These are phyloP conservation scores for Starmerella floricola DNA, from an alignment of 805 yeast genomes.

Conservation along the genomic window DNA sequence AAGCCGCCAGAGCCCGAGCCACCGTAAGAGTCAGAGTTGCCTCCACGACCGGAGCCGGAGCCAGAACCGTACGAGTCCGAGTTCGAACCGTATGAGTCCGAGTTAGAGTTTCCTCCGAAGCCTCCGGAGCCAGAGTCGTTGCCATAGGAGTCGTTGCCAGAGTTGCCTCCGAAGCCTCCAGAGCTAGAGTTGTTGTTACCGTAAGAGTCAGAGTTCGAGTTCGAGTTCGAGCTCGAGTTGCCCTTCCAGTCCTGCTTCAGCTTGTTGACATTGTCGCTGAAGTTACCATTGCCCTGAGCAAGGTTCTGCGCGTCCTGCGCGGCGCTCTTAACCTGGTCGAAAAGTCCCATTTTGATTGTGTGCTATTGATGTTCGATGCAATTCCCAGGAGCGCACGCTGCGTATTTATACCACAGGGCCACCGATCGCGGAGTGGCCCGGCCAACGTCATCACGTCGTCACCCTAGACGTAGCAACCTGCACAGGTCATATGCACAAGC, in stretches of 20 bases:
- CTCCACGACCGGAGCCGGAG: conserved; percentile 13
- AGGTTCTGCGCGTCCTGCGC: conserved; percentile 15
- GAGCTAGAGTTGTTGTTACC: too few relatives aligned
- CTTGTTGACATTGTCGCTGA: conserved; percentile 15
- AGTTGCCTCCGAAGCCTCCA: too few relatives aligned
- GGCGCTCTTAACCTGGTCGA: conserved; percentile 15
- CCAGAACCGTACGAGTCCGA: conserved; percentile 22
- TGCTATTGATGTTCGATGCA: too few relatives aligned
- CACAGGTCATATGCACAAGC: too few relatives aligned
- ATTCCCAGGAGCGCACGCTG: too few relatives aligned
- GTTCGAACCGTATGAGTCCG: conserved; percentile 12
- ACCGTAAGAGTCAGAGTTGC: conserved; percentile 23
- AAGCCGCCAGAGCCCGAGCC: conserved; percentile 1
- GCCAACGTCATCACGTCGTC: too few relatives aligned
- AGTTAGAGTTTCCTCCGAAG: conserved; percentile 13
- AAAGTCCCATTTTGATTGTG: conserved; percentile 19
- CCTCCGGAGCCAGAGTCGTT: conserved; percentile 27
- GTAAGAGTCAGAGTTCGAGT: conserved; percentile 28
- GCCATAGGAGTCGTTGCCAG: conserved; percentile 14
- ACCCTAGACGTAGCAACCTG: too few relatives aligned
- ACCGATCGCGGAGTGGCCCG: too few relatives aligned
- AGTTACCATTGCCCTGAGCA: conserved; percentile 10
- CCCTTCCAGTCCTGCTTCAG: conserved; percentile 22
- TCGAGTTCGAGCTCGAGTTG: conserved; percentile 23
- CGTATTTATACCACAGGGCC: too few relatives aligned